Conservation (phyloP, 2,329 filamentous ascomycete genomes). For the Fusarium sublunatum region DNA sequence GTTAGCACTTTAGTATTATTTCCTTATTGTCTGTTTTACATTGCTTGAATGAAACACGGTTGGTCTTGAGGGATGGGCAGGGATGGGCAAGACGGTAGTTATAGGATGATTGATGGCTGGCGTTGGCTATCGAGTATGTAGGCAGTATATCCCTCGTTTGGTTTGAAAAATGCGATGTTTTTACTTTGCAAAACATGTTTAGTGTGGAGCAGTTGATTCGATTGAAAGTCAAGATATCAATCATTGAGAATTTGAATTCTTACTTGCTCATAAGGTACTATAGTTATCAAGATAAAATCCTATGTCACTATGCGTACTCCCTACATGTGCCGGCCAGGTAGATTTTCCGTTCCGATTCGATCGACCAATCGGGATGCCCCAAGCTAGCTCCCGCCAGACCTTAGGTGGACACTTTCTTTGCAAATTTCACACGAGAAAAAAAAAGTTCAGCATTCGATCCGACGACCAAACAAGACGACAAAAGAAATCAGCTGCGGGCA, state of each 20-base stretch:
- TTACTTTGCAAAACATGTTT: conserved; percentile 5
- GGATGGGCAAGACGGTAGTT: conserved; percentile 9
- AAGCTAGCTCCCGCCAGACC: conserved; percentile 40
- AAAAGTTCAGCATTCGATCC: conserved; percentile 35
- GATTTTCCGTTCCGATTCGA: conserved; percentile 33
- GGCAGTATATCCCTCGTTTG: conserved; percentile 40
- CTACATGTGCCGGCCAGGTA: conserved; percentile 18
- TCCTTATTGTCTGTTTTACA: conserved; percentile 25
- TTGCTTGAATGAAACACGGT: conserved; percentile 4
- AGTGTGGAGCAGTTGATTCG: conserved; percentile 21
- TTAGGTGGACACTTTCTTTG: conserved; percentile 35
- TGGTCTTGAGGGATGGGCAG: conserved; percentile 16
- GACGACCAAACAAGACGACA: conserved; percentile 27
- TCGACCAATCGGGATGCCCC: conserved; percentile 37
- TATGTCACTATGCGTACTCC: neutral
- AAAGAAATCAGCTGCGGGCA: conserved; percentile 14
- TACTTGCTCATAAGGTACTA: too few species aligned
- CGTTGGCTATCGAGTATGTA: conserved; percentile 39
- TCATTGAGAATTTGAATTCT: neutral
- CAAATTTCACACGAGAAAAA: conserved; percentile 50
- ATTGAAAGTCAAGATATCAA: conserved; percentile 3
- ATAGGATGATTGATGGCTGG: conserved; percentile 24
- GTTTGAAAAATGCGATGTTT: conserved; percentile 17
- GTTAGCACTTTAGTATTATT: conserved; percentile 12
- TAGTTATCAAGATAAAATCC: neutral